Evolutionary conservation across 1,139 yeast species (phyloP).

Genomic region (Pichia sp.): DNA sequence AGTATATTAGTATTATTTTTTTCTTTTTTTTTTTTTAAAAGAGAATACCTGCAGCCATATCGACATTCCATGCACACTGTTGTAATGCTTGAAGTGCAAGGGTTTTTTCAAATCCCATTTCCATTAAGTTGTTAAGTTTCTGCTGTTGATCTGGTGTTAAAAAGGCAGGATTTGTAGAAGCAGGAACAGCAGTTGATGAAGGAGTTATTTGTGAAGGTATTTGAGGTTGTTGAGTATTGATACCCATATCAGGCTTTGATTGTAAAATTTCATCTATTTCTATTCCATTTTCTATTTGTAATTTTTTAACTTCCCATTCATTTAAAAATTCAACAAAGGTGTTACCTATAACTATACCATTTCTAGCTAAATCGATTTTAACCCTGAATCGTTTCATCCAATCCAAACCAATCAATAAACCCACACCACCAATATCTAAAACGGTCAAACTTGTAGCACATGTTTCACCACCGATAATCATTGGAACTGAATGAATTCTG

Average conservation of each 20-base stretch:
- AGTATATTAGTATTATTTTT: background rate
- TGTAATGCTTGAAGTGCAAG: conserved; percentile 64
- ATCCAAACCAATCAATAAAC: conserved; percentile 56
- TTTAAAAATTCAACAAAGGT: conserved; percentile 26
- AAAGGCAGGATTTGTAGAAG: conserved; percentile 2
- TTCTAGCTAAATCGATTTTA: conserved; percentile 61
- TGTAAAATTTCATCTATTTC: conserved; percentile 1
- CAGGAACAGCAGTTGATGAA: background rate
- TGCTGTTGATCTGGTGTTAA: conserved; percentile 16
- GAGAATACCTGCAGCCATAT: conserved; percentile 64
- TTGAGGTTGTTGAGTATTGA: conserved; percentile 7
- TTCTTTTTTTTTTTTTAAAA: background rate
- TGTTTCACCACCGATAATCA: conserved; percentile 61
- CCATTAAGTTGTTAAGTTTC: conserved; percentile 46
- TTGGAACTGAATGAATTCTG: conserved; percentile 81
- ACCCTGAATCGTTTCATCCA: conserved; percentile 90
- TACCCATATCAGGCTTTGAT: background rate
- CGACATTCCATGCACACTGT: conserved; percentile 69
- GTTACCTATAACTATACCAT: conserved; percentile 67
- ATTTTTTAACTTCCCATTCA: conserved; percentile 22
- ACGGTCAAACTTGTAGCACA: conserved; percentile 81
- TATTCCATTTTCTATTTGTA: conserved; percentile 12
- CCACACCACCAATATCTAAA: conserved; percentile 63
- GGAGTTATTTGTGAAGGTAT: background rate
- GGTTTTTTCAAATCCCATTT: conserved; percentile 62